These are phyloP conservation scores for Akebia trifoliata DNA, from an alignment of 164 flowering plant genomes.

Conservation along the genomic window DNA sequence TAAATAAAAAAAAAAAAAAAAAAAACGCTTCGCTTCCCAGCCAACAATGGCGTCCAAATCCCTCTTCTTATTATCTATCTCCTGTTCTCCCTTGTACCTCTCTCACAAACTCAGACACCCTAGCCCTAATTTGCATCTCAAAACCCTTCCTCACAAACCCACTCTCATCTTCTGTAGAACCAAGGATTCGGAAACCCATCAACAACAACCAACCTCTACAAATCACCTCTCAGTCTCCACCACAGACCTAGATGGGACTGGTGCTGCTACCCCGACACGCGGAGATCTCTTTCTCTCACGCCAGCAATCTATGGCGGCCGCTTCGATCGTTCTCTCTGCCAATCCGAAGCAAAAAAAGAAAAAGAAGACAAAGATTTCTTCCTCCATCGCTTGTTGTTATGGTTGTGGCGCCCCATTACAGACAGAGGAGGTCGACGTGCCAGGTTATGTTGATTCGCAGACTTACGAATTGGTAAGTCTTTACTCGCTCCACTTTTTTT, in stretches of 20 bases:
- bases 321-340: constrained; percentile 23
- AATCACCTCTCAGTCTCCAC: constrained; percentile 16
- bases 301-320: constrained; percentile 45
- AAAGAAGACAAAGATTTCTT: constrained; percentile 28
- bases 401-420: constrained; percentile 99
- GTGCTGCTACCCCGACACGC: constrained; percentile 74
- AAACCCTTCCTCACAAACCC: constrained; percentile 11
- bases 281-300: constrained; percentile 66
- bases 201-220: constrained; percentile 9
- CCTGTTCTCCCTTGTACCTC: constrained; percentile 28
- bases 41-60: constrained; percentile 56
- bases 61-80: constrained; percentile 32
- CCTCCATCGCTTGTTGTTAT: constrained; percentile 50
- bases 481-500: background rate
- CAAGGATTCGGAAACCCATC: constrained; percentile 16
- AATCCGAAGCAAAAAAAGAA: constrained; percentile 35
- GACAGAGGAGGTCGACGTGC: constrained; percentile 65
- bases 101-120: constrained; percentile 20
- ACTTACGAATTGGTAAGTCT: constrained; percentile 65
- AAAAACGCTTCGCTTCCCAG: no score
- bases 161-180: constrained; percentile 31
- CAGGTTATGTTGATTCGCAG: constrained; percentile 73
- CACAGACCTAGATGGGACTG: constrained; percentile 50
- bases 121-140: constrained; percentile 11
- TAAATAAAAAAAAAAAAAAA: no score